Evolutionary conservation across 768 basidiomycete species (phyloP).

Genomic region (Tylopilus sp.): DNA sequence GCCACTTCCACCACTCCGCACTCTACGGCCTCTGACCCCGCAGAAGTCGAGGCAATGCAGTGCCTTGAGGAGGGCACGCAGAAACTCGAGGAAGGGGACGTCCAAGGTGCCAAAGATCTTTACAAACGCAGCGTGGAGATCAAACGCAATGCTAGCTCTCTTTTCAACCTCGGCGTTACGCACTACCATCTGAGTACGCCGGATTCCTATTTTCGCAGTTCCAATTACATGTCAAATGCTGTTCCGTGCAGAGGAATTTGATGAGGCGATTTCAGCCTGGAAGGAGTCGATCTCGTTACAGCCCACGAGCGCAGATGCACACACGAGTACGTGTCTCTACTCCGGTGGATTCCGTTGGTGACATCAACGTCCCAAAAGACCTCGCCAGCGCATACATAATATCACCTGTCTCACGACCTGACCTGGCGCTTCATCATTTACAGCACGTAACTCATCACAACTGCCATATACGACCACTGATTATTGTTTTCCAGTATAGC

Average conservation of each 20-base stretch:
- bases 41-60: slow-evolving; percentile 71
- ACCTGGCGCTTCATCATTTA: slow-evolving; percentile 83
- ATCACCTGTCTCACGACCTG: slow-evolving; percentile 73
- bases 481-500: slow-evolving; percentile 60
- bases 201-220: slow-evolving; percentile 11
- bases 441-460: slow-evolving; percentile 46
- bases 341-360: slow-evolving; percentile 16
- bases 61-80: slow-evolving; percentile 82
- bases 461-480: slow-evolving; percentile 31
- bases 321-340: slow-evolving; percentile 63
- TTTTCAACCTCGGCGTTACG: slow-evolving; percentile 88
- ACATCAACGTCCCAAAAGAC: slow-evolving; percentile 46
- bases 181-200: slow-evolving; percentile 83
- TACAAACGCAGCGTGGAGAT: slow-evolving; percentile 81
- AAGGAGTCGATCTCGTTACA: slow-evolving; percentile 79
- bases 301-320: slow-evolving; percentile 81
- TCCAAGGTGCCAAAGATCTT: slow-evolving; percentile 69
- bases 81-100: slow-evolving; percentile 84
- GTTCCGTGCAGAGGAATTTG: slow-evolving; percentile 68
- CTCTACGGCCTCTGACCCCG: slow-evolving; percentile 80
- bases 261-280: slow-evolving; percentile 83
- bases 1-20: slow-evolving; percentile 78
- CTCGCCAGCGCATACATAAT: slow-evolving; percentile 88
- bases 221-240: slow-evolving; percentile 14
- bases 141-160: slow-evolving; percentile 71